phyloP scores from a whole-genome alignment of 495 filamentous ascomycete genomes.

The Neurospora sp. region DNA sequence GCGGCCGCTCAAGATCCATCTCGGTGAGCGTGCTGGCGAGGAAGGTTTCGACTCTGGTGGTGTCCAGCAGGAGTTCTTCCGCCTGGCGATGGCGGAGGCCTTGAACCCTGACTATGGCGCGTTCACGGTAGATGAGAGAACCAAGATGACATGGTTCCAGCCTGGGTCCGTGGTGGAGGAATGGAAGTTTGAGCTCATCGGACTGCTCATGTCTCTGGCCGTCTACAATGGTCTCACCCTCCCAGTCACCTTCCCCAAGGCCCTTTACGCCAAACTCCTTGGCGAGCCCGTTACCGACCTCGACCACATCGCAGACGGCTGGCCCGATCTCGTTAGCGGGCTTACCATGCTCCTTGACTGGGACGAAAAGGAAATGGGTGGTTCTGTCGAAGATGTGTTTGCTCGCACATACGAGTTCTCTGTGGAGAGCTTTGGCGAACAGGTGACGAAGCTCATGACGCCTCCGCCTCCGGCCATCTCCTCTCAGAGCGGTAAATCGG shows the following conservation, averaged over 20 bases:
- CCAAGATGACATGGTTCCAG: slow-evolving; percentile 77
- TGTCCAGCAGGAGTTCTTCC: slow-evolving; percentile 93
- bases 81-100: slow-evolving; percentile 65
- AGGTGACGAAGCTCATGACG: slow-evolving; percentile 40
- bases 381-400: slow-evolving; percentile 72
- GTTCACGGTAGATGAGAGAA: slow-evolving; percentile 66
- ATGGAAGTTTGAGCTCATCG: slow-evolving; percentile 86
- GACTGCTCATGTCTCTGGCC: slow-evolving; percentile 79
- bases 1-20: slow-evolving; percentile 76
- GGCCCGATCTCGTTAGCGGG: slow-evolving; percentile 68
- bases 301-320: slow-evolving; percentile 74
- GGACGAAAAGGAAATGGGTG: slow-evolving; percentile 49
- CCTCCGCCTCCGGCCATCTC: neutral
- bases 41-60: slow-evolving; percentile 89
- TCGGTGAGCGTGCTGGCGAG: slow-evolving; percentile 72
- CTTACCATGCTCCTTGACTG: slow-evolving; percentile 62
- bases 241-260: slow-evolving; percentile 76
- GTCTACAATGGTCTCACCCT: slow-evolving; percentile 89
- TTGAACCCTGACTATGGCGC: slow-evolving; percentile 62
- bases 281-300: slow-evolving; percentile 53
- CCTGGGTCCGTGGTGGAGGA: slow-evolving; percentile 68
- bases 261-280: slow-evolving; percentile 74
- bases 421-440: slow-evolving; percentile 55
- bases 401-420: slow-evolving; percentile 76
- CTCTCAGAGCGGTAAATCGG: neutral